Conservation (phyloP, 345 rosid genomes). For the Acer campestre region DNA sequence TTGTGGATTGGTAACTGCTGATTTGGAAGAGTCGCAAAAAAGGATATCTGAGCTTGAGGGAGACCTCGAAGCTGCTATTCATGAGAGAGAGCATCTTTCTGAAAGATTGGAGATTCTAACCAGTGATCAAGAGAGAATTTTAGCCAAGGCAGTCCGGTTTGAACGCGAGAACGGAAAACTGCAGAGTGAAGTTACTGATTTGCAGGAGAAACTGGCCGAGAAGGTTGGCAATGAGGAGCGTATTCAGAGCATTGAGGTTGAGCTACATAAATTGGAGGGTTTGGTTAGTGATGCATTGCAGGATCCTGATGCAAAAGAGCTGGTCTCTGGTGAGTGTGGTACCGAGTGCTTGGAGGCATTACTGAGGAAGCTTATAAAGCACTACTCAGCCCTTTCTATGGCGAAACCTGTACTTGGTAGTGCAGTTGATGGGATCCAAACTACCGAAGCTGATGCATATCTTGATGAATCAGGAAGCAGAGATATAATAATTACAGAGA, state of each 20-base stretch:
- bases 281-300: slow-evolving; percentile 59
- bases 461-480: slow-evolving; percentile 42
- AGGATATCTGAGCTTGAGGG: slow-evolving; percentile 53
- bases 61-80: slow-evolving; percentile 49
- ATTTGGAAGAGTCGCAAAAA: slow-evolving; percentile 60
- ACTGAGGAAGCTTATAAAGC: slow-evolving; percentile 69
- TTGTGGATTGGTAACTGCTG: slow-evolving; percentile 61
- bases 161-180: slow-evolving; percentile 63
- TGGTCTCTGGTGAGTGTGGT: slow-evolving; percentile 43
- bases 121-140: slow-evolving; percentile 48
- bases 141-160: slow-evolving; percentile 42
- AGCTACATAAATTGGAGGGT: slow-evolving; percentile 55
- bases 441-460: slow-evolving; percentile 32
- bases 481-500: slow-evolving; percentile 41
- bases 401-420: slow-evolving; percentile 31
- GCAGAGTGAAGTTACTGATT: slow-evolving; percentile 47
- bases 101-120: slow-evolving; percentile 58
- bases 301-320: slow-evolving; percentile 51
- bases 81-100: slow-evolving; percentile 57
- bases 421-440: slow-evolving; percentile 28
- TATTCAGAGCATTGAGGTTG: slow-evolving; percentile 46
- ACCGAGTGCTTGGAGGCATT: slow-evolving; percentile 61
- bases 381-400: slow-evolving; percentile 35
- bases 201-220: slow-evolving; percentile 58
- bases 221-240: slow-evolving; percentile 50